Evolutionary conservation across 345 rosid genomes (phyloP).

Genomic region (Gossypium raimondii): DNA sequence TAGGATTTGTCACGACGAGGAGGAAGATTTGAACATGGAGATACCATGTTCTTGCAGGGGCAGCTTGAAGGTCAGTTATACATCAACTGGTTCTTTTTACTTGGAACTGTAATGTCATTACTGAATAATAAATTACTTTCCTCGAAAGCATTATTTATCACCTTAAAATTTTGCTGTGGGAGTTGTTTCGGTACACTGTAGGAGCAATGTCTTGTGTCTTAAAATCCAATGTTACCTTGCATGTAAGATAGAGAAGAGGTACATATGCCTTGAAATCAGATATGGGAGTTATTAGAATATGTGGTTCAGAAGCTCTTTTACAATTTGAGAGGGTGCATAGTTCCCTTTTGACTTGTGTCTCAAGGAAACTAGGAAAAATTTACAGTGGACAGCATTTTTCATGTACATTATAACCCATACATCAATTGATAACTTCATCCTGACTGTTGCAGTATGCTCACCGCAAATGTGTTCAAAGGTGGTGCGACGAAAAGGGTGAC

Average conservation of each 20-base stretch:
- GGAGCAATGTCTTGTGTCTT: neutral
- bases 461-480: constrained; percentile 72
- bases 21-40: constrained; percentile 67
- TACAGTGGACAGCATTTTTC: neutral
- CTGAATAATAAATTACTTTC: neutral
- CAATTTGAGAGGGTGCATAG: neutral
- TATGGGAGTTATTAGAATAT: neutral
- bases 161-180: neutral
- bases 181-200: neutral
- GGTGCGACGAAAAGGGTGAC: constrained; percentile 89
- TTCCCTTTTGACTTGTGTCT: neutral
- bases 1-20: constrained; percentile 93
- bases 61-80: constrained; percentile 63
- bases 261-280: neutral
- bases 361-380: neutral
- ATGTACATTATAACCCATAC: neutral
- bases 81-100: neutral
- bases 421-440: neutral
- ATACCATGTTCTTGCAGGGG: constrained; percentile 79
- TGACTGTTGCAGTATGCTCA: constrained; percentile 68
- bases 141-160: neutral
- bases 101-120: neutral
- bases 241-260: neutral
- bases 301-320: neutral
- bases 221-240: neutral